These are phyloP conservation scores for Talaromyces amestolkiae DNA, from an alignment of 2,329 filamentous ascomycete genomes.

Conservation along the genomic window DNA sequence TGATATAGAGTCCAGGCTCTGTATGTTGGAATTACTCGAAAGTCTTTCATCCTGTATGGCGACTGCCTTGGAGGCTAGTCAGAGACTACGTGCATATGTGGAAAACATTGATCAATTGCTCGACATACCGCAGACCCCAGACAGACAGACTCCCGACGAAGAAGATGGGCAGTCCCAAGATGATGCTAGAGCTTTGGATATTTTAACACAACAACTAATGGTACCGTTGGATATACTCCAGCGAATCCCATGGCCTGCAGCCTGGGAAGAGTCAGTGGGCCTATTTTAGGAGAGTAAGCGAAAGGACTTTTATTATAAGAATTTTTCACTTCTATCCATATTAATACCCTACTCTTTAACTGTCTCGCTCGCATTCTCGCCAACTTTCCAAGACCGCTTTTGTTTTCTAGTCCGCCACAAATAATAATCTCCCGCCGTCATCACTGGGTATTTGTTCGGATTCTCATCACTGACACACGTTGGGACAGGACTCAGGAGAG, in stretches of 20 bases:
- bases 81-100: conserved; percentile 9
- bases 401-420: conserved; percentile 11
- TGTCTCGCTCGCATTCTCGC: conserved; percentile 2
- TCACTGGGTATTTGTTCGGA: conserved; percentile 32
- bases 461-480: conserved; percentile 29
- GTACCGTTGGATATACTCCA: conserved; percentile 12
- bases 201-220: conserved; percentile 3
- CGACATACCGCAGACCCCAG: background rate
- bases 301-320: too few species aligned
- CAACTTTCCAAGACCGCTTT: conserved; percentile 2
- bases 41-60: conserved; percentile 6
- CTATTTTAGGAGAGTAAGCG: background rate
- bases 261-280: conserved; percentile 8
- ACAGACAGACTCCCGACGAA: background rate
- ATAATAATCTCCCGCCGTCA: conserved; percentile 34
- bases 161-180: background rate
- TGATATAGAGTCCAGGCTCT: background rate
- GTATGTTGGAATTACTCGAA: conserved; percentile 13
- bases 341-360: background rate
- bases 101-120: conserved; percentile 12
- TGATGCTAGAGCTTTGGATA: background rate
- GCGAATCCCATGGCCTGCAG: conserved; percentile 9
- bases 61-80: conserved; percentile 2
- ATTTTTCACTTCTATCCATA: background rate
- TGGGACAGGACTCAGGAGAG: conserved; percentile 26